A percentile compares a stretch with the other conserved stretches of the same genome.
Conservation (phyloP, 345 rosid species). For the Salix caprea region DNA sequence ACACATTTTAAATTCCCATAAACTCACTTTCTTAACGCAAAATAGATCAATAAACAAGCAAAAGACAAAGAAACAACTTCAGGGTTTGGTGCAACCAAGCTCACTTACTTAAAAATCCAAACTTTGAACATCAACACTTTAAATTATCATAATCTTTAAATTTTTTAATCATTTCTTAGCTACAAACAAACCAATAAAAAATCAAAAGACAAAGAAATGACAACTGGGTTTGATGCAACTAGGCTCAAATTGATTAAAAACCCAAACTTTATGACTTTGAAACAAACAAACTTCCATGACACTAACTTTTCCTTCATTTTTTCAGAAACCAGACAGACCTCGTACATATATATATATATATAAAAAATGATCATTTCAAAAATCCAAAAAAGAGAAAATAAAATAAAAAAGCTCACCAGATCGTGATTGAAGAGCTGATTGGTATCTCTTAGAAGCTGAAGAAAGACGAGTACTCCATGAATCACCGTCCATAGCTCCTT, state of each 20-base stretch:
- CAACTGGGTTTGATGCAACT: neutral
- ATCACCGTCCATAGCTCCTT: slow-evolving; percentile 67
- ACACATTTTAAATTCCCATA: neutral
- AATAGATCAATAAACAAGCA: neutral
- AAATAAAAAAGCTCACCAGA: slow-evolving; percentile 46
- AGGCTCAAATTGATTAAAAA: neutral
- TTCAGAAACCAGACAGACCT: neutral
- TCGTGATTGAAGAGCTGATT: slow-evolving; percentile 80
- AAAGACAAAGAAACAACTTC: neutral
- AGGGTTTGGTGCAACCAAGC: neutral
- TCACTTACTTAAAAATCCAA: neutral
- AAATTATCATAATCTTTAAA: neutral
- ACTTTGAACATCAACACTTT: neutral
- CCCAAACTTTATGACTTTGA: neutral
- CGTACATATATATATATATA: neutral
- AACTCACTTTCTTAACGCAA: neutral
- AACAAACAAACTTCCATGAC: neutral
- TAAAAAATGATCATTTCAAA: neutral
- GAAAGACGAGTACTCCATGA: slow-evolving; percentile 83
- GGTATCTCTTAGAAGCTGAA: slow-evolving; percentile 75
- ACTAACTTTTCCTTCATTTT: neutral
- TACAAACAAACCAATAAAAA: neutral
- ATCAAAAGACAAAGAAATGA: slow-evolving; percentile 1
- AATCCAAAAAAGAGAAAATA: neutral
- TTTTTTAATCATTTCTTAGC: neutral